Evolutionary conservation across 257 asterid genomes (phyloP).

Genomic region (Plectranthus barbatus): DNA sequence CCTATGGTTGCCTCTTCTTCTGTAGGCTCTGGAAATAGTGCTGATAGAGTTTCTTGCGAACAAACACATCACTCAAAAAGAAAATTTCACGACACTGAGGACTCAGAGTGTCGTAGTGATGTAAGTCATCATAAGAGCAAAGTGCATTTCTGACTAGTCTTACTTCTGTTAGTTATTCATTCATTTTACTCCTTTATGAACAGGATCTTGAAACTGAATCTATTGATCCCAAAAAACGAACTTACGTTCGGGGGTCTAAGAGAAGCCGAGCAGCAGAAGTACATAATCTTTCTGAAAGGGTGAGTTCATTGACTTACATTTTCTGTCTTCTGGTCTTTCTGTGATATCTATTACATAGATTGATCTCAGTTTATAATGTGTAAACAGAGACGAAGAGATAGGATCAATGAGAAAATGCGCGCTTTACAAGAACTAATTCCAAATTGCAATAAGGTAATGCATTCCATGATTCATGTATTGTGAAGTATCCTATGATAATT

Average conservation of each 20-base stretch:
- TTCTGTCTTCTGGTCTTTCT: neutral
- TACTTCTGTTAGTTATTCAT: neutral
- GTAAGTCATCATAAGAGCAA: conserved; percentile 38
- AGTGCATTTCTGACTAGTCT: neutral
- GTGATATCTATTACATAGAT: neutral
- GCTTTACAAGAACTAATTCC: conserved; percentile 97
- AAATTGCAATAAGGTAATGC: conserved; percentile 95
- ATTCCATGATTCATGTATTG: conserved; percentile 1
- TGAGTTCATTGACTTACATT: conserved; percentile 27
- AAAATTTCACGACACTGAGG: conserved; percentile 49
- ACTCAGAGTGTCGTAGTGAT: conserved; percentile 64
- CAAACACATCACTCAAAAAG: conserved; percentile 54
- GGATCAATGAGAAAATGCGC: conserved; percentile 97
- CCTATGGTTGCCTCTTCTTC: conserved; percentile 74
- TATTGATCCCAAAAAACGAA: conserved; percentile 37
- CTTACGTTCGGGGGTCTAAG: conserved; percentile 54
- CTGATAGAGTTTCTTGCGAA: conserved; percentile 62
- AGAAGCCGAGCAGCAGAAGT: conserved; percentile 98
- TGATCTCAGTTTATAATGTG: conserved; percentile 10
- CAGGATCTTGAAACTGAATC: conserved; percentile 85
- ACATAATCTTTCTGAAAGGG: conserved; percentile 95
- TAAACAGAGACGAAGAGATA: conserved; percentile 82
- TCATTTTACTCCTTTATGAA: conserved; percentile 5
- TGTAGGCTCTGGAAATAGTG: conserved; percentile 82
- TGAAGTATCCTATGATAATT: neutral